Evolutionary conservation across 148 eudicot genomes (phyloP), one percentile per base, ranked within the genome.

Genomic region (Agrostemma githago): DNA sequence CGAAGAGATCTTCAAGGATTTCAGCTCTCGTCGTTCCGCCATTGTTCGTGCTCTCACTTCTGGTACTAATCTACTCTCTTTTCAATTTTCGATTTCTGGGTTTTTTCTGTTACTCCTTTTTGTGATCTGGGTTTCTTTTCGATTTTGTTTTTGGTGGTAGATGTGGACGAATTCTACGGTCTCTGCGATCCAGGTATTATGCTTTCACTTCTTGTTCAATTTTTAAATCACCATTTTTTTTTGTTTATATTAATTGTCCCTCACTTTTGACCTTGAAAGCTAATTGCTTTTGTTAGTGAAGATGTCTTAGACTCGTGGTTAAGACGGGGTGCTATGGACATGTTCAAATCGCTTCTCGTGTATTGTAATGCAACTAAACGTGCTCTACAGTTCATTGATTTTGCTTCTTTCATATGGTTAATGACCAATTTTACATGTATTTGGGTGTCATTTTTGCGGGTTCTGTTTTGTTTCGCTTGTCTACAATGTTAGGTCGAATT

Each of bases 1-100:
- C 6, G 98, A 95, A 81, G 98, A 95, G 82, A 95, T 95, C 97
- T 95, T 87, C 88, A 92, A 92, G 79, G 98, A 95, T 85, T 95
- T 85, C 84, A 84, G 88, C 79, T 85, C 84, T 78, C 96, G 97
- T 61, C 87, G 96, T 26, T 67, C 92, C 54, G 96, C 93, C 72
- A 85, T 95, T 20, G 82, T 95, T 77, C 97, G 97, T 46, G 97
- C 98, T 79, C 88, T 95, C 70, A 86, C 97, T 80, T 74, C 77
- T 42, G 72, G 72, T 70, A 70, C 34, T 62, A 10, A 53, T 40
- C 70, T 73, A 40, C 44, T 38, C 63, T 51, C 9, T n/a, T 42
- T 20, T 43, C 10, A 3, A 53, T 11, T 48, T 54, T 20, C 58
- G 8, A 41, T 70, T 66, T 68, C 70, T 76, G 77, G 73, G 75